Conservation (phyloP, 2,329 filamentous ascomycete genomes). For the Trichoderma harzianum region DNA sequence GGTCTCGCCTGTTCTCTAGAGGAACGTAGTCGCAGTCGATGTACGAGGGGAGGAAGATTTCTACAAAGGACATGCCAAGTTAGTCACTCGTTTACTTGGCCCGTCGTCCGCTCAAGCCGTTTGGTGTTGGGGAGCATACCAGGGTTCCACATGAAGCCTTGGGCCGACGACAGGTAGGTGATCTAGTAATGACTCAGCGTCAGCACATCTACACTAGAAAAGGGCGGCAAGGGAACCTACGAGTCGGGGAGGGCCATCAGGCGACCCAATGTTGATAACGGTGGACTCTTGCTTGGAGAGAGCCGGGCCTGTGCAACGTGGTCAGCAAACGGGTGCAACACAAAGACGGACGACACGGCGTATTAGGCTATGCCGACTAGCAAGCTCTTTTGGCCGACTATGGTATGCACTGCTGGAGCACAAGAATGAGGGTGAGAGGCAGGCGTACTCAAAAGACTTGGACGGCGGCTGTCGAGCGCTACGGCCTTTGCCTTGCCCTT, state of each 20-base stretch:
- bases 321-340: constrained; percentile 28
- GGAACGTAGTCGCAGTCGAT: constrained; percentile 71
- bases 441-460: constrained; percentile 58
- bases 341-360: constrained; percentile 3
- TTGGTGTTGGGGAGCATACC: constrained; percentile 41
- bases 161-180: constrained; percentile 73
- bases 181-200: constrained; percentile 50
- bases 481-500: constrained; percentile 32
- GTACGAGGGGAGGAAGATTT: constrained; percentile 79
- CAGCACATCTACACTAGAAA: background rate
- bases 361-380: background rate
- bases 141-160: constrained; percentile 82
- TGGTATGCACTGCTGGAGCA: background rate
- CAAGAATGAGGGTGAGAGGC: constrained; percentile 1
- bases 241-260: constrained; percentile 68
- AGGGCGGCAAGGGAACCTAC: constrained; percentile 46
- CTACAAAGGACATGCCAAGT: constrained; percentile 36
- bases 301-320: constrained; percentile 56
- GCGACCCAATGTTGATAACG: constrained; percentile 75
- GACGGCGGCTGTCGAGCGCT: constrained; percentile 53
- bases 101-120: background rate
- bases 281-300: constrained; percentile 72
- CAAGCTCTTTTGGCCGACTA: background rate
- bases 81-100: background rate
- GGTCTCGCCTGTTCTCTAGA: constrained; percentile 71